phyloP scores from a whole-genome alignment of 2,329 filamentous ascomycete genomes.

The Aspergillus udagawae region DNA sequence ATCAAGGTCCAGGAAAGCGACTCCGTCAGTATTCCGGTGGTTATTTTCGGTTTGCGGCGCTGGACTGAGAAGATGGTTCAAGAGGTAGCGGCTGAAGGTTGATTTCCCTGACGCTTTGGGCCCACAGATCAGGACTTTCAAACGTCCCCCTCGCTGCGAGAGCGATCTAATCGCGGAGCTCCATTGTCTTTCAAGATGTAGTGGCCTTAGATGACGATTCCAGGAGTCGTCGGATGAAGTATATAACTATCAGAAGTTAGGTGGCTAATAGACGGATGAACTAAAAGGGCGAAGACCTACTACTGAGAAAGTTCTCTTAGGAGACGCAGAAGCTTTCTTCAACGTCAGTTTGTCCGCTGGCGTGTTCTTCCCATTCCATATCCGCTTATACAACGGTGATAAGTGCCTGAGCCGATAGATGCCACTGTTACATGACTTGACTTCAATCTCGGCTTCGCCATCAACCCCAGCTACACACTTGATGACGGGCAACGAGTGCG shows the following conservation, averaged over 20 bases:
- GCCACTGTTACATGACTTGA: conserved; percentile 45
- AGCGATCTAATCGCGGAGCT: conserved; percentile 42
- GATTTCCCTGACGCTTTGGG: conserved; percentile 58
- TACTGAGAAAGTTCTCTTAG: conserved; percentile 37
- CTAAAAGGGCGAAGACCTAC: conserved; percentile 24
- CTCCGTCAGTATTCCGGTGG: conserved; percentile 34
- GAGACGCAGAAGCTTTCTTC: conserved; percentile 22
- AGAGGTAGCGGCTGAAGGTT: conserved; percentile 53
- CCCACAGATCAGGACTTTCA: conserved; percentile 50
- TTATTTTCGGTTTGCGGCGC: conserved; percentile 29
- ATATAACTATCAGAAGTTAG: conserved; percentile 32
- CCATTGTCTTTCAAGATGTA: conserved; percentile 44
- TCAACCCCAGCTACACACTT: conserved; percentile 40
- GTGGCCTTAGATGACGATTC: conserved; percentile 38
- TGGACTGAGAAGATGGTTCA: conserved; percentile 51
- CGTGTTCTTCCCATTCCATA: conserved; percentile 46
- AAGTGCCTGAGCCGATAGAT: conserved; percentile 44
- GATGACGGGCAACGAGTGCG: conserved; percentile 54
- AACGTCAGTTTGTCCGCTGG: conserved; percentile 30
- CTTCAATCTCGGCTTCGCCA: conserved; percentile 45
- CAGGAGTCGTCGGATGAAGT: conserved; percentile 40
- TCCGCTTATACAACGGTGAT: conserved; percentile 50
- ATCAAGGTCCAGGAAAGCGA: conserved; percentile 57
- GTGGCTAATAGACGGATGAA: not conserved
- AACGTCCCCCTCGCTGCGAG: conserved; percentile 37